phyloP scores from a whole-genome alignment of 371 early-diverging fungal genomes.

The Nematocida ironsii region DNA sequence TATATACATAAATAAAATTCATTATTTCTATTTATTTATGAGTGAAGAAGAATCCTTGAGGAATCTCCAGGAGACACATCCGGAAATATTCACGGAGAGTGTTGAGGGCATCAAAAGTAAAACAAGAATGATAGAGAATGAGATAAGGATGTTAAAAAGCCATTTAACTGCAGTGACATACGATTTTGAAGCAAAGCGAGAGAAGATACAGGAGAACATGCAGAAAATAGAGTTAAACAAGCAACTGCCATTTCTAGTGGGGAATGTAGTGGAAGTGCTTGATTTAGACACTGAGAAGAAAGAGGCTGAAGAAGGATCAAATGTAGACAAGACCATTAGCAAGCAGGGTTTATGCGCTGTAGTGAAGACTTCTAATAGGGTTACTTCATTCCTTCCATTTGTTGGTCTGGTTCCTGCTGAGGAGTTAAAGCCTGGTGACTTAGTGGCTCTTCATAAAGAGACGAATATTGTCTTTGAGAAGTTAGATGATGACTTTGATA shows the following conservation, averaged over 20 bases:
- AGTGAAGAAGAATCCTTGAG: conserved; percentile 36
- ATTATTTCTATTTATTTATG: conserved; percentile 42
- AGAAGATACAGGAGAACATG: conserved; percentile 91
- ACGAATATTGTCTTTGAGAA: conserved; percentile 93
- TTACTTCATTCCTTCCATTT: conserved; percentile 78
- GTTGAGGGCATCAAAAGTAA: background rate
- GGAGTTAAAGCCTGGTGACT: conserved; percentile 88
- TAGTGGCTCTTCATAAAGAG: conserved; percentile 99
- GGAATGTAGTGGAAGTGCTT: conserved; percentile 90
- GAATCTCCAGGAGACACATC: conserved; percentile 24
- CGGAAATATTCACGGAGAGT: conserved; percentile 27
- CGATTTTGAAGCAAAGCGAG: conserved; percentile 72
- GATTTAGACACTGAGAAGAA: conserved; percentile 62
- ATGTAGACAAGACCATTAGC: conserved; percentile 81
- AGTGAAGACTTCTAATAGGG: conserved; percentile 78
- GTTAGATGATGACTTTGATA: conserved; percentile 95
- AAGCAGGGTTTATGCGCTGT: conserved; percentile 93
- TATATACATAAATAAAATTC: background rate
- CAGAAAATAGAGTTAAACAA: conserved; percentile 97
- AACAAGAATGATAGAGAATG: conserved; percentile 63
- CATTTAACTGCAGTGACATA: conserved; percentile 67
- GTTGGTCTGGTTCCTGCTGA: conserved; percentile 89
- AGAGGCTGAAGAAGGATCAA: conserved; percentile 80
- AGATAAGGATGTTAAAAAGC: conserved; percentile 66
- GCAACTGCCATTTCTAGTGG: conserved; percentile 94